Percentiles rank a stretch among this genome's conserved stretches.
Conservation (phyloP, 345 rosid genomes). For the Moricandia arvensis region DNA sequence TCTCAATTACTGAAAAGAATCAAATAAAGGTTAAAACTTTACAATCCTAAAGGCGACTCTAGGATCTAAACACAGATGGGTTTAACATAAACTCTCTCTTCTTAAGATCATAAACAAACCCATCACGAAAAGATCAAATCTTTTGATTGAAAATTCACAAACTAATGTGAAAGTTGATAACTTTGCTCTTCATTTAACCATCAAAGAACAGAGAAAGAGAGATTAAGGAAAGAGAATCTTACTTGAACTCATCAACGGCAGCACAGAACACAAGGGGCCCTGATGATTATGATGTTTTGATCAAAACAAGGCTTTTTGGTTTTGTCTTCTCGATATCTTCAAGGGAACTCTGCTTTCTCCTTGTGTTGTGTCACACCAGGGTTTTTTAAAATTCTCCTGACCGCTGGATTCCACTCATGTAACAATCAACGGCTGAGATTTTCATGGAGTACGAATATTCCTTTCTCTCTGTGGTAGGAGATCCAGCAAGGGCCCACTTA, state of each 20-base stretch:
- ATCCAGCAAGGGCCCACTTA: not conserved
- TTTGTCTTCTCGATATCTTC: conserved; percentile 1
- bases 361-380: conserved; percentile 6
- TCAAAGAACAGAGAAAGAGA: not conserved
- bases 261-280: not conserved
- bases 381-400: not conserved
- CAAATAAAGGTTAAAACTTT: conserved; percentile 2
- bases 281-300: conserved; percentile 1
- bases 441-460: not conserved
- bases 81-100: not conserved
- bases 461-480: not conserved
- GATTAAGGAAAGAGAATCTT: conserved; percentile 7
- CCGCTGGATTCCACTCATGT: conserved; percentile 21
- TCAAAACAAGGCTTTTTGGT: not conserved
- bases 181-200: not conserved
- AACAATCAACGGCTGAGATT: conserved; percentile 8
- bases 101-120: conserved; percentile 5
- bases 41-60: conserved; percentile 1
- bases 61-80: conserved; percentile 1
- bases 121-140: not conserved
- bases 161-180: not conserved
- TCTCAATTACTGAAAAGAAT: not conserved
- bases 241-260: conserved; percentile 16
- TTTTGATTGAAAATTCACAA: not conserved
- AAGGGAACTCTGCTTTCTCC: not conserved